phyloP scores from a whole-genome alignment of 768 basidiomycete species.

The Boletales sp. region DNA sequence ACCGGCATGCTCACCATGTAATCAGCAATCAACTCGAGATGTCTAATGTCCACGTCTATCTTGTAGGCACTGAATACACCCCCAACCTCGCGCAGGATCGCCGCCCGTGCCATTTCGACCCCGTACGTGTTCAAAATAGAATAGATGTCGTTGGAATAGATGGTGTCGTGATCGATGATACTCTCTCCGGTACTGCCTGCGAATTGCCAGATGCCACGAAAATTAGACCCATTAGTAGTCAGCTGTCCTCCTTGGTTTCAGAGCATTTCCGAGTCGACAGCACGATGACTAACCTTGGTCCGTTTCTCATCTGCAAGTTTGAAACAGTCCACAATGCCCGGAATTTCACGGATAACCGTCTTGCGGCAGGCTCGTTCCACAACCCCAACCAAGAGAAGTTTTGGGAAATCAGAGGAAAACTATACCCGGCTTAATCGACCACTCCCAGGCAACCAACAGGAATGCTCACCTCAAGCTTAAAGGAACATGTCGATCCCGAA shows the following conservation, averaged over 20 bases:
- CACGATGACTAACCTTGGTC: conserved; percentile 37
- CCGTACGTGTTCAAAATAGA: conserved; percentile 90
- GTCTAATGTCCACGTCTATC: conserved; percentile 91
- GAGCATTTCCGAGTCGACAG: not conserved
- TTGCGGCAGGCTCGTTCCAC: conserved; percentile 83
- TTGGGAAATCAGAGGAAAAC: conserved; percentile 88
- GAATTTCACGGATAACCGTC: conserved; percentile 86
- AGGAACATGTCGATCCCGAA: conserved; percentile 60
- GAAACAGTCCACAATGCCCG: conserved; percentile 86
- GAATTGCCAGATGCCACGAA: conserved; percentile 84
- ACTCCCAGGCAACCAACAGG: not conserved
- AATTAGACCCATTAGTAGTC: conserved; percentile 91
- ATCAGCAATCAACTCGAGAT: conserved; percentile 95
- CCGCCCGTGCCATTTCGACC: conserved; percentile 91
- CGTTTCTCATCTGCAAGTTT: conserved; percentile 51
- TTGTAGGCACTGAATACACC: conserved; percentile 93
- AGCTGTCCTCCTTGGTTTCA: conserved; percentile 42
- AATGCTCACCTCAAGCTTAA: conserved; percentile 75
- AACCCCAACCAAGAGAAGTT: conserved; percentile 90
- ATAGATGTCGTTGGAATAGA: conserved; percentile 95
- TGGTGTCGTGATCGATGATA: conserved; percentile 71
- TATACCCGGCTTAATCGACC: conserved; percentile 28
- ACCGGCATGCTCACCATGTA: conserved; percentile 77
- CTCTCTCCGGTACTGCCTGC: conserved; percentile 47
- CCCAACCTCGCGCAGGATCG: conserved; percentile 88